Conservation (phyloP, 768 basidiomycete species). For the Suillus luteus region DNA sequence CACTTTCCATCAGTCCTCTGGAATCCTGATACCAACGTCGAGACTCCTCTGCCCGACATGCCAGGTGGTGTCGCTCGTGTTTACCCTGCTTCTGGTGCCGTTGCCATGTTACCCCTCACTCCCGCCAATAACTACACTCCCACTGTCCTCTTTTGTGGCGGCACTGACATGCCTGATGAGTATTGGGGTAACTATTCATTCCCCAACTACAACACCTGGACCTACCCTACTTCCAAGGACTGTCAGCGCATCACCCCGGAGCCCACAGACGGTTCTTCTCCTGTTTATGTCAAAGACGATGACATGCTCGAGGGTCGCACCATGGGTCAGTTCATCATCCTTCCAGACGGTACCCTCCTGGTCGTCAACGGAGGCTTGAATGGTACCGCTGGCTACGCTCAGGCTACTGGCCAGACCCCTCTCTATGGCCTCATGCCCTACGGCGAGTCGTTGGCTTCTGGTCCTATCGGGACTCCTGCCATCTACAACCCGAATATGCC, state of each 20-base stretch:
- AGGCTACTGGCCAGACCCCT: slow-evolving; percentile 47
- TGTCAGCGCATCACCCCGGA: slow-evolving; percentile 89
- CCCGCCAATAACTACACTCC: slow-evolving; percentile 86
- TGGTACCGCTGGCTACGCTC: slow-evolving; percentile 88
- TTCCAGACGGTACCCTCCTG: slow-evolving; percentile 77
- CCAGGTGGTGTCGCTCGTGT: slow-evolving; percentile 74
- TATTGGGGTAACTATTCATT: slow-evolving; percentile 77
- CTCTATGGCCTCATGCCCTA: slow-evolving; percentile 60
- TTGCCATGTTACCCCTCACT: slow-evolving; percentile 88
- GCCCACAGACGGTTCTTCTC: slow-evolving; percentile 63
- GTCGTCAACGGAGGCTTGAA: slow-evolving; percentile 82
- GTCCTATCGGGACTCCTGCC: slow-evolving; percentile 76
- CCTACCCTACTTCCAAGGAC: slow-evolving; percentile 65
- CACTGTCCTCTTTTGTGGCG: slow-evolving; percentile 90
- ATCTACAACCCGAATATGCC: slow-evolving; percentile 81
- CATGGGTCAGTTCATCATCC: slow-evolving; percentile 90
- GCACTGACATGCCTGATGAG: slow-evolving; percentile 71
- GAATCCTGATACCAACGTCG: slow-evolving; percentile 56
- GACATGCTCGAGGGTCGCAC: slow-evolving; percentile 72
- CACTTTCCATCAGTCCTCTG: slow-evolving; percentile 39
- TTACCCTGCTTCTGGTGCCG: slow-evolving; percentile 88
- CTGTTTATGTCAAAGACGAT: slow-evolving; percentile 71
- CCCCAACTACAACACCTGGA: slow-evolving; percentile 75
- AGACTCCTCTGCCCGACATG: slow-evolving; percentile 71
- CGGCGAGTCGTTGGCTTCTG: slow-evolving; percentile 75